Conservation (phyloP, 805 yeast species). For the Kuraishia cidri region DNA sequence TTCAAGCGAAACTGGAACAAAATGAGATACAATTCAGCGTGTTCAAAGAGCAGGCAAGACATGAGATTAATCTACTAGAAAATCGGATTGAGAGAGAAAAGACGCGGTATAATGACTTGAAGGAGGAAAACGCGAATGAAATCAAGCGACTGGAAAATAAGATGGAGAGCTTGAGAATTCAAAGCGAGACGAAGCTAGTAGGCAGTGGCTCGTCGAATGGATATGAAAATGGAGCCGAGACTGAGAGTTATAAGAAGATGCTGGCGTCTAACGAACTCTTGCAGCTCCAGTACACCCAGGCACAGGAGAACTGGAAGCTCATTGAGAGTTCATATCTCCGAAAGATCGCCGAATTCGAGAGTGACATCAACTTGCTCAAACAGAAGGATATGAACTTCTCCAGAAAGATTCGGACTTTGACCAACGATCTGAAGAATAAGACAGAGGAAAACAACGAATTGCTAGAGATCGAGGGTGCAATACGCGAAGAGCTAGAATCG, state of each 20-base stretch:
- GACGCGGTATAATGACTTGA: slow-evolving; percentile 12
- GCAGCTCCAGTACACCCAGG: slow-evolving; percentile 64
- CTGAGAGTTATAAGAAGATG: slow-evolving; percentile 31
- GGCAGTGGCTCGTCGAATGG: background rate
- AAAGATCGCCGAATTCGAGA: slow-evolving; percentile 34
- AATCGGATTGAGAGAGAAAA: slow-evolving; percentile 19
- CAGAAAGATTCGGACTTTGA: slow-evolving; percentile 17
- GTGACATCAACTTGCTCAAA: slow-evolving; percentile 29
- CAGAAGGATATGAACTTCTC: slow-evolving; percentile 17
- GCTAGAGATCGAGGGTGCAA: slow-evolving; percentile 11
- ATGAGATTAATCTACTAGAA: slow-evolving; percentile 14
- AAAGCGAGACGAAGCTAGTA: slow-evolving; percentile 32
- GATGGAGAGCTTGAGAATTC: slow-evolving; percentile 58
- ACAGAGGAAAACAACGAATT: slow-evolving; percentile 14
- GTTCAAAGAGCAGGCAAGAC: slow-evolving; percentile 14
- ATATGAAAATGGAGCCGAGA: slow-evolving; percentile 3
- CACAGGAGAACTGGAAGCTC: slow-evolving; percentile 76
- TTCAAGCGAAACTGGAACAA: slow-evolving; percentile 13
- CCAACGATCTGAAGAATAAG: slow-evolving; percentile 26
- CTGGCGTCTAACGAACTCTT: slow-evolving; percentile 42
- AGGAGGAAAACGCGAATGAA: slow-evolving; percentile 29
- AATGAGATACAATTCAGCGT: slow-evolving; percentile 10
- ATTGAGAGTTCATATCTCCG: slow-evolving; percentile 59
- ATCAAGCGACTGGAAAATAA: slow-evolving; percentile 55
- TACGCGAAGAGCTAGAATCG: slow-evolving; percentile 10